Evolutionary conservation across 225 moss, liverwort and hornwort genomes (phyloP), one percentile per base, ranked within the genome.

Genomic region (Marchantia paleacea): DNA sequence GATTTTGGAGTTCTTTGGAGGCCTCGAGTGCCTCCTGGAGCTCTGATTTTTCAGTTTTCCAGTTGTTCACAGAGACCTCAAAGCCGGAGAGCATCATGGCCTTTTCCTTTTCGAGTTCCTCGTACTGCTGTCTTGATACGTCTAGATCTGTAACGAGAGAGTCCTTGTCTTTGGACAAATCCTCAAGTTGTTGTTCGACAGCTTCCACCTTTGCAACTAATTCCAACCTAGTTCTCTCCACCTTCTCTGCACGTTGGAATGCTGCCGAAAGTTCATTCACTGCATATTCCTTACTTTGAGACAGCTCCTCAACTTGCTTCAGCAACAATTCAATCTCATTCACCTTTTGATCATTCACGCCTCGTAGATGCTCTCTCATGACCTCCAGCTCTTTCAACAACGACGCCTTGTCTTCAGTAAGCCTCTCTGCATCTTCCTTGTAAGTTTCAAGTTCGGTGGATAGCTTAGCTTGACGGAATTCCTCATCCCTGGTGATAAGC

Each of bases 371-470:
- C 65, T 75, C 58, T 70, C 52, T 75, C 19, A 50, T 61, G 49
- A 70, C 84, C 85, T 86, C 81, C 51, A 85, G 62, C 64, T 89
- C 83, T 73, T 66, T 48, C 30, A 75, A 77, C 79, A 86, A 79
- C 6, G 69, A 60, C 75, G 18, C 63, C 52, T 63, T 84, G 8
- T 80, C 76, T 50, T 84, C 79, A 55, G 73, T 80, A 75, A 89
- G 78, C 70, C 84, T 89, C 79, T 77, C 81, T 73, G 80, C 85
- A 55, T 78, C 80, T 70, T 88, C 80, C 73, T 69, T 80, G 71
- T 77, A 85, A 57, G 83, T 69, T 84, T 86, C 84, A 82, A 86
- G 79, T 25, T 83, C 83, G 64, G 79, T 52, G 14, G 66, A 20
- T 16, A 84, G 75, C 69, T 50, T 55, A 22, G 81, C 62, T 6